Percentiles rank a stretch among this genome's conserved stretches.
Conservation (phyloP, 768 basidiomycete genomes). For the Panaeolus papilionaceus region DNA sequence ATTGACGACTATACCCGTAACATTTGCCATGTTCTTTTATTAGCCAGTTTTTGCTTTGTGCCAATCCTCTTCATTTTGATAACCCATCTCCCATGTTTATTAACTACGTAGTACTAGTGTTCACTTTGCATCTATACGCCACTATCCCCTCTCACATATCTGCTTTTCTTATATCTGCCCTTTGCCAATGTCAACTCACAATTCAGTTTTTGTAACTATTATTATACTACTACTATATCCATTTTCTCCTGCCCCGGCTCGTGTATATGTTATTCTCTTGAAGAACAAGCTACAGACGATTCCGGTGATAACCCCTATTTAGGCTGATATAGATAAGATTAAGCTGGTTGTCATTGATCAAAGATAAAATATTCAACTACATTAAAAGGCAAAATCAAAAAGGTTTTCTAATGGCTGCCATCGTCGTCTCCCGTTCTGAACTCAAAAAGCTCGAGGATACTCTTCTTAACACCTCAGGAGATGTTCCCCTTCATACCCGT, state of each 20-base stretch:
- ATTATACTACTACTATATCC: conserved; percentile 10
- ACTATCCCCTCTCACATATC: background rate
- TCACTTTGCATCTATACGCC: background rate
- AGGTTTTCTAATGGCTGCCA: conserved; percentile 33
- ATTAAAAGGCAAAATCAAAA: conserved; percentile 20
- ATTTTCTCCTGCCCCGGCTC: background rate
- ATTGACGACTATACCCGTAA: conserved; percentile 10
- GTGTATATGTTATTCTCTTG: background rate
- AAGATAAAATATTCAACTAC: conserved; percentile 9
- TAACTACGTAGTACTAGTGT: conserved; percentile 6
- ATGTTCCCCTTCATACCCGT: conserved; percentile 81
- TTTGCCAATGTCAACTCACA: background rate
- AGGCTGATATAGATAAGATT: conserved; percentile 14
- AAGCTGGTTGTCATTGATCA: conserved; percentile 9
- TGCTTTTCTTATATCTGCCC: background rate
- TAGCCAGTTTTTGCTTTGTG: conserved; percentile 8
- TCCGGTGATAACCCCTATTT: background rate
- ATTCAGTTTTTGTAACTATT: conserved; percentile 7
- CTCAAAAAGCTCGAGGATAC: conserved; percentile 73
- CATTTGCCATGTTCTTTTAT: conserved; percentile 12
- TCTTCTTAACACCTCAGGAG: conserved; percentile 78
- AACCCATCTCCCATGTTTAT: conserved; percentile 5
- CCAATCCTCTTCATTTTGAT: background rate
- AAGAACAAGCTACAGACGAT: background rate
- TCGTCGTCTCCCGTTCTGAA: conserved; percentile 52